Conservation (phyloP, 441 rosid genomes). For the Pelargonium fulgidum region DNA sequence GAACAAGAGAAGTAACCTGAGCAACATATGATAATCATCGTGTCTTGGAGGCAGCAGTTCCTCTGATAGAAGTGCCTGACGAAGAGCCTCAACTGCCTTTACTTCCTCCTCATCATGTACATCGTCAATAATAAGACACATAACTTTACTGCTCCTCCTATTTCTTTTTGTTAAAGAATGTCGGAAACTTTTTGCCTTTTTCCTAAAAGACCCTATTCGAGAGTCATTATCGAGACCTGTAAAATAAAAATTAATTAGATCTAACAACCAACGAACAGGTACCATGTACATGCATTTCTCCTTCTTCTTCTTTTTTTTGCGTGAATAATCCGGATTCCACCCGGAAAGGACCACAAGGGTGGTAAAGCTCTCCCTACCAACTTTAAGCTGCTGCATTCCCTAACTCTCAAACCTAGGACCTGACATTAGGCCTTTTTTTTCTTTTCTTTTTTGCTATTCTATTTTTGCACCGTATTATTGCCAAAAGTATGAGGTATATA, state of each 20-base stretch:
- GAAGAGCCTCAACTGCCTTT: conserved; percentile 68
- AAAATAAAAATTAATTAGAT: conserved; percentile 1
- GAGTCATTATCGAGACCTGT: conserved; percentile 33
- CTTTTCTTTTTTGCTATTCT: not conserved
- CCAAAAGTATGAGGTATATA: not conserved
- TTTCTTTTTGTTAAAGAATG: conserved; percentile 52
- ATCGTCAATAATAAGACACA: conserved; percentile 60
- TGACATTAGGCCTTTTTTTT: too few species aligned
- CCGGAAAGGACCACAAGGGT: too few species aligned
- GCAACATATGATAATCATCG: conserved; percentile 79
- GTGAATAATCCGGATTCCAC: too few species aligned
- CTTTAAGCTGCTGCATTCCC: too few species aligned
- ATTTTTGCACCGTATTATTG: not conserved
- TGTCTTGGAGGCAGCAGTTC: conserved; percentile 62
- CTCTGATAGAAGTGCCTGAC: conserved; percentile 57
- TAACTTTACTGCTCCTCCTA: conserved; percentile 68
- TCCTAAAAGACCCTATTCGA: conserved; percentile 55
- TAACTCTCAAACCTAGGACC: too few species aligned
- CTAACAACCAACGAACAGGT: not conserved
- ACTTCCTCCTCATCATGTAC: conserved; percentile 64
- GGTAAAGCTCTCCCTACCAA: too few species aligned
- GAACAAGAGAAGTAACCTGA: conserved; percentile 37
- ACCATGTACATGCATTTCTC: not conserved
- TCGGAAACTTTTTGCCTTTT: conserved; percentile 50
- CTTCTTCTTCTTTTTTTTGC: too few species aligned